phyloP scores from a whole-genome alignment of 495 filamentous ascomycete species.

The Podospora bellae-mahoneyi region DNA sequence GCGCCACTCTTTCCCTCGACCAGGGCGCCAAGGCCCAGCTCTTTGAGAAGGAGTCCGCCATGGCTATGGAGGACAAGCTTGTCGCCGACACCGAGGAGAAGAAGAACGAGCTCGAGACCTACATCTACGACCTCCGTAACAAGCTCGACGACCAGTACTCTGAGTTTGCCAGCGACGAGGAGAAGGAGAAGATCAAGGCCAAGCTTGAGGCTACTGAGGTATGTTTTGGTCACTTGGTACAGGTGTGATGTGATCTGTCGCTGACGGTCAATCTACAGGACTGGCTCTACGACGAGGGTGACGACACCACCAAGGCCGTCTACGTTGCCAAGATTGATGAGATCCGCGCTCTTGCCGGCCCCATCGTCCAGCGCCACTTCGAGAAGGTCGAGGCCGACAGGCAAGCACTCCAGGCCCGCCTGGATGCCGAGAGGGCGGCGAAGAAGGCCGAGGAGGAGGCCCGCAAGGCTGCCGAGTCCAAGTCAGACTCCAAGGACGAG shows the following conservation, averaged over 20 bases:
- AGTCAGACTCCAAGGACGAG: constrained; percentile 44
- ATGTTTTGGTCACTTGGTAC: constrained; percentile 34
- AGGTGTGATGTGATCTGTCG: not conserved
- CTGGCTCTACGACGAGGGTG: constrained; percentile 97
- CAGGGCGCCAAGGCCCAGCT: constrained; percentile 58
- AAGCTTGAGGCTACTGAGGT: constrained; percentile 85
- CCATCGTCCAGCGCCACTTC: constrained; percentile 89
- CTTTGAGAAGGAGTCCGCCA: constrained; percentile 76
- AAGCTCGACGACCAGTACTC: constrained; percentile 90
- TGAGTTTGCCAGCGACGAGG: constrained; percentile 83
- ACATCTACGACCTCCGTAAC: constrained; percentile 92
- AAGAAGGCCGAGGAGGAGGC: constrained; percentile 70
- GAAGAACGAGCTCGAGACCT: constrained; percentile 98
- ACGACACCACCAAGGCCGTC: constrained; percentile 88
- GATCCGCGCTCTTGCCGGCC: constrained; percentile 83
- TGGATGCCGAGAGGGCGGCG: constrained; percentile 79
- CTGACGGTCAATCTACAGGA: constrained; percentile 55
- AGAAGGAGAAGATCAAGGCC: constrained; percentile 77
- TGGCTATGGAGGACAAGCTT: constrained; percentile 98
- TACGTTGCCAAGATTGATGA: constrained; percentile 96
- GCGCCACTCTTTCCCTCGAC: constrained; percentile 78
- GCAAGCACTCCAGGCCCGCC: constrained; percentile 65
- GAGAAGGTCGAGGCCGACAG: constrained; percentile 92
- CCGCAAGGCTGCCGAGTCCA: constrained; percentile 43
- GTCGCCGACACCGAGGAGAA: constrained; percentile 98